Conservation (phyloP, 805 yeast genomes). For the Blastobotrys muscicola region DNA sequence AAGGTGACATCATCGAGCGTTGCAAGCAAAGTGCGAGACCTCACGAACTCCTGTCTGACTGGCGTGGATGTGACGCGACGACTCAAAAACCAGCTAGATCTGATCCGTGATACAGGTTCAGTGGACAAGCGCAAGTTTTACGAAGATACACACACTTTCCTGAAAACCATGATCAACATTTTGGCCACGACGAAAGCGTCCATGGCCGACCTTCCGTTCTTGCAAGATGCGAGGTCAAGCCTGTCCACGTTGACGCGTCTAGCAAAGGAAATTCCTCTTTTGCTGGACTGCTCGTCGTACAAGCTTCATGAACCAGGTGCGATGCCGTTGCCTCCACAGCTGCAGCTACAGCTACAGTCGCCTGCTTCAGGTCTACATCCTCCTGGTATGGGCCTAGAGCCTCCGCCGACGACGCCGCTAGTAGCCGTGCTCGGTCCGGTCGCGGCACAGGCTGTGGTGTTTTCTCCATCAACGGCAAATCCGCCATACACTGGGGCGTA, state of each 20-base stretch:
- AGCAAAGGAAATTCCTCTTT: conserved; percentile 85
- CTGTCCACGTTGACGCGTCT: conserved; percentile 77
- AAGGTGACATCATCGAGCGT: conserved; percentile 35
- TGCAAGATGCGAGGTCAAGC: conserved; percentile 71
- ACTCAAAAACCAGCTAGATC: conserved; percentile 44
- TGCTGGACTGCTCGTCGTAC: conserved; percentile 59
- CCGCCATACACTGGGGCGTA: conserved; percentile 2
- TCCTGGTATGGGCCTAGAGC: conserved; percentile 4
- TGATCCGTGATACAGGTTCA: conserved; percentile 36
- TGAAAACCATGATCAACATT: conserved; percentile 75
- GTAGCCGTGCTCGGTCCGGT: conserved; percentile 30
- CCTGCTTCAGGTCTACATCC: conserved; percentile 4
- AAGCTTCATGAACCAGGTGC: conserved; percentile 14
- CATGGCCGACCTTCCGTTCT: conserved; percentile 68
- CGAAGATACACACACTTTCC: conserved; percentile 75
- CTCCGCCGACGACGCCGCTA: conserved; percentile 30
- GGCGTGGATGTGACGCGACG: conserved; percentile 77
- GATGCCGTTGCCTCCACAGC: conserved; percentile 4
- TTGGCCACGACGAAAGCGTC: conserved; percentile 75
- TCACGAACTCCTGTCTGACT: conserved; percentile 64
- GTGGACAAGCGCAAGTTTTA: conserved; percentile 58
- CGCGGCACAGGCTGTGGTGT: conserved; percentile 30
- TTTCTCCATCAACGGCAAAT: conserved; percentile 11
- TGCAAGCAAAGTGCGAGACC: conserved; percentile 61
- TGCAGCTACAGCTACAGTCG: neutral